A percentile compares a stretch with the other conserved stretches of the same genome.
Evolutionary conservation across 1,284 basidiomycete species (phyloP).

Genomic region (Ceratobasidium sp.): DNA sequence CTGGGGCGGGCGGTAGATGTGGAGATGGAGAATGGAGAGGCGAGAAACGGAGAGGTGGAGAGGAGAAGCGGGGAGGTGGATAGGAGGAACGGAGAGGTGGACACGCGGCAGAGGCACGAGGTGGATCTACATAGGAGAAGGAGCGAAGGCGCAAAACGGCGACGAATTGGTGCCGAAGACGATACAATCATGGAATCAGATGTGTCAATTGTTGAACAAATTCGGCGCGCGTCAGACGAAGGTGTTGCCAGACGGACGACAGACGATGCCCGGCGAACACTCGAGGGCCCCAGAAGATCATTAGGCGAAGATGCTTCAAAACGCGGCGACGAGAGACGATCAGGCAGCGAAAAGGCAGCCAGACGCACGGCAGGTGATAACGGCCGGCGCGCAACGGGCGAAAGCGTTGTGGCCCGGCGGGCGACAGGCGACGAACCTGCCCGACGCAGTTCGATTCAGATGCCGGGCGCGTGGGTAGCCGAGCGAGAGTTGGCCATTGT

Average conservation of each 20-base stretch:
- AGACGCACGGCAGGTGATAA: not conserved
- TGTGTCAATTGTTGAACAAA: conserved; percentile 34
- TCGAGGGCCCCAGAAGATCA: too few relatives aligned
- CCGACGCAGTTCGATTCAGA: conserved; percentile 6
- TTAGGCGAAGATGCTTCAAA: too few relatives aligned
- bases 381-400: not conserved
- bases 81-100: not conserved
- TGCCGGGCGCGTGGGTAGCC: conserved; percentile 15
- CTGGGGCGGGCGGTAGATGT: not conserved
- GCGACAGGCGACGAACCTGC: too few relatives aligned
- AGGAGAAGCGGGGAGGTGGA: not conserved
- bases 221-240: conserved; percentile 11
- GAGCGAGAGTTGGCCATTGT: conserved; percentile 24
- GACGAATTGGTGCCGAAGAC: conserved; percentile 2
- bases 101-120: not conserved
- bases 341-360: too few relatives aligned
- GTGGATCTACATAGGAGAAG: conserved; percentile 3
- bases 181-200: not conserved
- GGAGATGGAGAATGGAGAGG: not conserved
- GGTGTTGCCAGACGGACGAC: not conserved
- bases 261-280: not conserved
- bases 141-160: conserved; percentile 7
- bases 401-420: too few relatives aligned
- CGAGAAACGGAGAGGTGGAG: not conserved
- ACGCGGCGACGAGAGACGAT: too few relatives aligned